Percentiles rank a stretch among this genome's conserved stretches.
These are phyloP conservation scores for Dryas octopetala DNA, from an alignment of 306 rosid genomes.

Conservation along the genomic window DNA sequence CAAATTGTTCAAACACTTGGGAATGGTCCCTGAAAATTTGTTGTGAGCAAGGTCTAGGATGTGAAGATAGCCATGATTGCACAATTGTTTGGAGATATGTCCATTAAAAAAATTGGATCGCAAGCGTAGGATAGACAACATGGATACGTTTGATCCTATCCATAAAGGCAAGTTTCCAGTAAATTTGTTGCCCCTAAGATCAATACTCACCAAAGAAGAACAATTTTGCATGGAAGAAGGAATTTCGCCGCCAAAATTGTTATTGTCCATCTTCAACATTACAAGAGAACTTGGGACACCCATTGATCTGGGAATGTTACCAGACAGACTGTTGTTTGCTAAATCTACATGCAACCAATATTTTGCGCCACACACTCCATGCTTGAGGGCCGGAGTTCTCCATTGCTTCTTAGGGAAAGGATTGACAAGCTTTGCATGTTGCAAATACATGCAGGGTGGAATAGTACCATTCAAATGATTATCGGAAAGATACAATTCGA, in stretches of 20 bases:
- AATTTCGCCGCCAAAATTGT: background rate
- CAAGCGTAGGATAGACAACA: too few relatives aligned
- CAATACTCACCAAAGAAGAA: background rate
- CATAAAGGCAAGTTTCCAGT: too few relatives aligned
- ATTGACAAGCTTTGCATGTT: background rate
- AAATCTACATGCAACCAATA: background rate
- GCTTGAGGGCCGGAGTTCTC: background rate
- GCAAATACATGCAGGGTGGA: background rate
- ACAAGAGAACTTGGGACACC: background rate
- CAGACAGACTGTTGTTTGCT: too few relatives aligned
- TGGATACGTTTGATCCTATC: too few relatives aligned
- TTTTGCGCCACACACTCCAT: background rate
- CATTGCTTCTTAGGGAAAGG: background rate
- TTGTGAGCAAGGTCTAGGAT: too few relatives aligned
- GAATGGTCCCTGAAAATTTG: too few relatives aligned
- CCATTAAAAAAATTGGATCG: too few relatives aligned
- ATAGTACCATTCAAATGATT: background rate
- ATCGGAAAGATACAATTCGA: background rate
- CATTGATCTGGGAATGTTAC: too few relatives aligned
- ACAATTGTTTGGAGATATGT: too few relatives aligned
- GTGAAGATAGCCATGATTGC: too few relatives aligned
- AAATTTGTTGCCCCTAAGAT: constrained; percentile 4
- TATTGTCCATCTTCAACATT: background rate
- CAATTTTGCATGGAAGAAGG: background rate
- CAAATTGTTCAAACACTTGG: too few relatives aligned